Conservation (phyloP, 495 filamentous ascomycete genomes). For the Sporormia fimetaria region DNA sequence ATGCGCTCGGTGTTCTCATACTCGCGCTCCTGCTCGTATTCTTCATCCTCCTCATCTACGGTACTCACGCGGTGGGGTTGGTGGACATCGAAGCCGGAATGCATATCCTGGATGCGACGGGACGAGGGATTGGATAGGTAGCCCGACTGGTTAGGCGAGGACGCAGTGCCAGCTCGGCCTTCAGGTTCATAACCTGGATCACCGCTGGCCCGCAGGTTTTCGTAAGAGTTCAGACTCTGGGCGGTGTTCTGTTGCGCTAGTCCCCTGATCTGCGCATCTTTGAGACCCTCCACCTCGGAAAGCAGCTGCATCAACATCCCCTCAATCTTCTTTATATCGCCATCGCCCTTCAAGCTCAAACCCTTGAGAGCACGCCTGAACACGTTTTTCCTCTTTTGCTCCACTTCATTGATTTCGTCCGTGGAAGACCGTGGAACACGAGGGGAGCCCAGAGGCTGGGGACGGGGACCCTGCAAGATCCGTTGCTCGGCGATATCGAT, state of each 20-base stretch:
- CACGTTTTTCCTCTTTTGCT: conserved; percentile 73
- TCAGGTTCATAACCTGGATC: conserved; percentile 69
- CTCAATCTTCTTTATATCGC: conserved; percentile 84
- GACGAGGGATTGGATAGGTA: conserved; percentile 59
- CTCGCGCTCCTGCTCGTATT: conserved; percentile 28
- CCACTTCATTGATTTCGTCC: conserved; percentile 60
- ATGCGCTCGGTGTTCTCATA: conserved; percentile 32
- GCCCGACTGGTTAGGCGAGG: conserved; percentile 64
- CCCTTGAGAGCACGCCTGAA: conserved; percentile 87
- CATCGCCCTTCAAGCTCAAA: conserved; percentile 70
- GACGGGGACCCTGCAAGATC: conserved; percentile 76
- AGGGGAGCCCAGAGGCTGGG: conserved; percentile 55
- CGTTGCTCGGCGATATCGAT: conserved; percentile 74
- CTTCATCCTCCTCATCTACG: conserved; percentile 52
- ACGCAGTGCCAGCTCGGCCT: conserved; percentile 64
- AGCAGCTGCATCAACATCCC: conserved; percentile 89
- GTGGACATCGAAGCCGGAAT: conserved; percentile 45
- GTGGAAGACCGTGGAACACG: conserved; percentile 44
- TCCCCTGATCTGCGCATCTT: conserved; percentile 40
- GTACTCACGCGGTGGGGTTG: conserved; percentile 75
- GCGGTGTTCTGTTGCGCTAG: conserved; percentile 28
- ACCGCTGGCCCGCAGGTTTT: conserved; percentile 47
- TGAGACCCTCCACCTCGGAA: conserved; percentile 80
- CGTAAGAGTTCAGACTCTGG: conserved; percentile 37
- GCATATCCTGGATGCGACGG: conserved; percentile 47